Percentiles rank a stretch among this genome's conserved stretches.
Conservation (phyloP, 495 filamentous ascomycete species). For the Penicillium crystallinum region DNA sequence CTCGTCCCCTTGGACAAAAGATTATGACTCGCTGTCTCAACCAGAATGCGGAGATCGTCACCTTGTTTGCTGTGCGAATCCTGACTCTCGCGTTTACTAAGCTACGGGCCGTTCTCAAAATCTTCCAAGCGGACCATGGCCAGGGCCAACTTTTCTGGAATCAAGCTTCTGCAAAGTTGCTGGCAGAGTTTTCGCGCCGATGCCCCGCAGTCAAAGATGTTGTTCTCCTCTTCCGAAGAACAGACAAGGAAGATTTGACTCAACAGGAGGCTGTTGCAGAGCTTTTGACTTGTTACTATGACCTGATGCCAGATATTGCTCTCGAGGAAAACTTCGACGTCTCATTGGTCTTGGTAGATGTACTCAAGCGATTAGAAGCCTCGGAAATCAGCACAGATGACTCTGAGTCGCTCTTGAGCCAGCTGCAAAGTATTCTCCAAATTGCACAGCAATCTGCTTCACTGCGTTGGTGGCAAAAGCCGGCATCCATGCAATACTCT, state of each 20-base stretch:
- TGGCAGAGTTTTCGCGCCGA: conserved; percentile 69
- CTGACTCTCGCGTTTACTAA: conserved; percentile 76
- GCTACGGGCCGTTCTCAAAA: conserved; percentile 50
- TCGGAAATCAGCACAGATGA: conserved; percentile 29
- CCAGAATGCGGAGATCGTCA: conserved; percentile 66
- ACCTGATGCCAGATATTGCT: conserved; percentile 72
- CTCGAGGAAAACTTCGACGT: conserved; percentile 83
- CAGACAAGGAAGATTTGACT: conserved; percentile 60
- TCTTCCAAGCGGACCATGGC: conserved; percentile 37
- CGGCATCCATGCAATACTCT: conserved; percentile 48
- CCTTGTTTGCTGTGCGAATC: conserved; percentile 75
- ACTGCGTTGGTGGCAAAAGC: conserved; percentile 77
- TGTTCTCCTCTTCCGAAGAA: conserved; percentile 60
- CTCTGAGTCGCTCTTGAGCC: conserved; percentile 53
- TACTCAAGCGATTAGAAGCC: conserved; percentile 50
- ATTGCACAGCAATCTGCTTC: conserved; percentile 72
- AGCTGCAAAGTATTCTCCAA: conserved; percentile 68
- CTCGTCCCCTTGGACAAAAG: conserved; percentile 73
- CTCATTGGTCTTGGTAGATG: conserved; percentile 63
- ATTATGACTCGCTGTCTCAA: conserved; percentile 71
- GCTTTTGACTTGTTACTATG: conserved; percentile 72
- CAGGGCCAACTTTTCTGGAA: conserved; percentile 53
- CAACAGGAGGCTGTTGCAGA: conserved; percentile 73
- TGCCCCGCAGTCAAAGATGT: conserved; percentile 76
- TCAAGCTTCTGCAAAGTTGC: conserved; percentile 57